Percentiles rank a stretch among this genome's conserved stretches.
Conservation (phyloP, 1,284 basidiomycete genomes). For the Dichomitus squalens region DNA sequence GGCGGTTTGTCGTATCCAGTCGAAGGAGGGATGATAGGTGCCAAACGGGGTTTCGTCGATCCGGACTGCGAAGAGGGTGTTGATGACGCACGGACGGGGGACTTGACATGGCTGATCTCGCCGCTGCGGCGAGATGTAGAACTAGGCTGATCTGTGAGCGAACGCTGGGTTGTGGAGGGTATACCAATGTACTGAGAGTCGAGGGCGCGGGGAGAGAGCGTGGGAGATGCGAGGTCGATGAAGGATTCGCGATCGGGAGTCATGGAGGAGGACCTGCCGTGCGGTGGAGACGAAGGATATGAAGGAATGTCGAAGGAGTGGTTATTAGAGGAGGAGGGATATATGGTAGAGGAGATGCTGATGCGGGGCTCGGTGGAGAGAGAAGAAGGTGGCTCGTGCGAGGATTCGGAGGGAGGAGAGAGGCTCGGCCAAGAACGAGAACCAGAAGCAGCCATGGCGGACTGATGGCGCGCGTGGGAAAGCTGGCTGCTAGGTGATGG, state of each 20-base stretch:
- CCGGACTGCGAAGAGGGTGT: background rate
- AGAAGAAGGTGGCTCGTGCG: constrained; percentile 38
- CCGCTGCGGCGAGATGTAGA: constrained; percentile 6
- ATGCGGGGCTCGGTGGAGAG: constrained; percentile 41
- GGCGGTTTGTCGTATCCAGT: constrained; percentile 41
- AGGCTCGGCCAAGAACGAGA: constrained; percentile 3
- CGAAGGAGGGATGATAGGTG: constrained; percentile 21
- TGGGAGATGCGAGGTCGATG: constrained; percentile 56
- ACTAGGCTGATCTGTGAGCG: background rate
- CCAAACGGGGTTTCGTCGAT: constrained; percentile 18
- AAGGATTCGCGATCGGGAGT: constrained; percentile 49
- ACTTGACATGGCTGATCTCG: constrained; percentile 17
- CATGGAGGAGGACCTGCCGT: constrained; percentile 25
- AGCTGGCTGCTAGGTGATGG: constrained; percentile 22
- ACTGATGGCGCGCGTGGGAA: constrained; percentile 31
- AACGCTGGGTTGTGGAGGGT: constrained; percentile 10
- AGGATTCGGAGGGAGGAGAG: constrained; percentile 28
- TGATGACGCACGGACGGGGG: constrained; percentile 8
- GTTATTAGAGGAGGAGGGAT: constrained; percentile 29
- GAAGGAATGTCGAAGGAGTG: constrained; percentile 27
- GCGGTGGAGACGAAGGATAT: constrained; percentile 4
- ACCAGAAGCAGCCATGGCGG: constrained; percentile 24
- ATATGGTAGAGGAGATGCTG: constrained; percentile 49
- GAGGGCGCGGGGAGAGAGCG: constrained; percentile 27
- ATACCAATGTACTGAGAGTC: constrained; percentile 16